Base-by-base conservation (phyloP, 495 filamentous ascomycete species). In the Parathielavia appendiculata region DNA sequence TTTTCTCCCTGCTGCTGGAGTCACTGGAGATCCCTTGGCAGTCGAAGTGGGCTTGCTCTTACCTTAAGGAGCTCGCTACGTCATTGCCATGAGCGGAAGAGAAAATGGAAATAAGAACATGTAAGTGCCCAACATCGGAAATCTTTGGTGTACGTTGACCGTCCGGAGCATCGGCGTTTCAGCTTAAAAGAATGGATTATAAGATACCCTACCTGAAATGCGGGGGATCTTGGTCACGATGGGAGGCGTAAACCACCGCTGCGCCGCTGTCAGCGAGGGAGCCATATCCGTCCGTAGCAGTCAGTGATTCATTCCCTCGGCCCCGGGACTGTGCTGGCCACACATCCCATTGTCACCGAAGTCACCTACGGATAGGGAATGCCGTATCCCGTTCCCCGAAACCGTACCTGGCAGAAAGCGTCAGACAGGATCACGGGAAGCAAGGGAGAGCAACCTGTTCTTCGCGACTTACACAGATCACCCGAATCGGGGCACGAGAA, bases 251-350 rank as follows among this genome's bases (percentile, higher is more conserved):
- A 4, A 16, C 19, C 5, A 7, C 17, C 17, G 34, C 34, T 51
- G 32, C 34, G 48, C 48, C 48, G 48, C 34, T 34, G 48, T 51
- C 48, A 50, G 26, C 47, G 47, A 36, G 9, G 11, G n/a, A 30
- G 26, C 26, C 26, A 2, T 30, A 30, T 30, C 26, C 6, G 26
- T n/a, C n/a, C n/a, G n/a, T n/a, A n/a, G n/a, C n/a, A n/a, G n/a
- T n/a, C n/a, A n/a, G n/a, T n/a, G n/a, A n/a, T n/a, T n/a, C n/a
- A n/a, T n/a, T n/a, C n/a, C n/a, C n/a, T n/a, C n/a, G n/a, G n/a
- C n/a, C n/a, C n/a, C n/a, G n/a, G n/a, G n/a, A n/a, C n/a, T n/a
- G n/a, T n/a, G n/a, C n/a, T n/a, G n/a, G n/a, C n/a, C n/a, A n/a
- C n/a, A n/a, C n/a, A 30, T 30, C 26, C 26, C 26, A 6, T 6